These are phyloP conservation scores for Mycena albidolilacea DNA, from an alignment of 768 basidiomycete genomes.

Conservation along the genomic window DNA sequence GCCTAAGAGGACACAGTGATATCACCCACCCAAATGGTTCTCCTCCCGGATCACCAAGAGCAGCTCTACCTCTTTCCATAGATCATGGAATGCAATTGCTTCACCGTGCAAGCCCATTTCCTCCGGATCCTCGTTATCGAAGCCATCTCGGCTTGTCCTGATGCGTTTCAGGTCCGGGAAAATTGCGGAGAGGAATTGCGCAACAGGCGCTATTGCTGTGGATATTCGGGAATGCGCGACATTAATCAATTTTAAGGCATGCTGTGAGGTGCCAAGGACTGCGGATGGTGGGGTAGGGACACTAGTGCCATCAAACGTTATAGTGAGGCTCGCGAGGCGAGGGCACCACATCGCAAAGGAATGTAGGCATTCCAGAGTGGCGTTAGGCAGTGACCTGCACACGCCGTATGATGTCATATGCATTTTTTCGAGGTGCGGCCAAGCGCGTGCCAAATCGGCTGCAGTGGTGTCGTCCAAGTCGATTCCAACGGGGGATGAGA, in stretches of 20 bases:
- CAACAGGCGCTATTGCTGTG: neutral
- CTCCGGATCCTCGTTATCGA: neutral
- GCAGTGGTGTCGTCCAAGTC: conserved; percentile 22
- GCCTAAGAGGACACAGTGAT: too few relatives aligned
- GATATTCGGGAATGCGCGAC: neutral
- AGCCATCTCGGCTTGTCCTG: neutral
- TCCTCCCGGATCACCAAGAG: too few relatives aligned
- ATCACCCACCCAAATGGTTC: too few relatives aligned
- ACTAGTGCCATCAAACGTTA: conserved; percentile 1
- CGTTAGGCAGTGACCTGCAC: neutral
- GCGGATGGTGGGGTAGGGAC: neutral
- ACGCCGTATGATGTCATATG: neutral
- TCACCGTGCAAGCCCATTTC: neutral
- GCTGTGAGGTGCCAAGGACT: neutral
- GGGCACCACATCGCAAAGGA: conserved; percentile 22
- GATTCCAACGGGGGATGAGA: conserved; percentile 24
- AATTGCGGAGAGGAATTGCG: neutral
- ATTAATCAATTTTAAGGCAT: neutral
- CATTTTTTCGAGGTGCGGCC: conserved; percentile 14
- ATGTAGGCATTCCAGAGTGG: conserved; percentile 20
- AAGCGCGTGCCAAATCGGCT: conserved; percentile 17
- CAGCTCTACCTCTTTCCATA: neutral
- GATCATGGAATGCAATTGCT: neutral
- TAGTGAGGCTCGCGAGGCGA: conserved; percentile 13
- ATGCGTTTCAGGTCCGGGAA: neutral